Evolutionary conservation across 805 yeast genomes (phyloP), one percentile per base, ranked within the genome.

Genomic region (Kuraishia cidri): DNA sequence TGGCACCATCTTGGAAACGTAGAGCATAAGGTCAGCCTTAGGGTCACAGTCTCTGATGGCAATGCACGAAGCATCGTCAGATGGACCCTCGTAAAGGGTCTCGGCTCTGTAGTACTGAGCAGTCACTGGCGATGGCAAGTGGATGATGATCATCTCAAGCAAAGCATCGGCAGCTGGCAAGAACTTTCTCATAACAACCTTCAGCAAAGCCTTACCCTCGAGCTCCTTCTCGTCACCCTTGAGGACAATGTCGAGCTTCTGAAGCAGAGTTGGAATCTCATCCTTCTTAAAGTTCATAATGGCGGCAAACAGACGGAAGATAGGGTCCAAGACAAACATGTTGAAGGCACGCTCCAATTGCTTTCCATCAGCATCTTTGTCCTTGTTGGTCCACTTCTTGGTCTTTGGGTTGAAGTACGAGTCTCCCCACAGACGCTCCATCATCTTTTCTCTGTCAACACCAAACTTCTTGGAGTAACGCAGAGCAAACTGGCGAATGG

Each of bases 1-100:
- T 71, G 98, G 98, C 54, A 90, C 97, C 98, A 90, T 90, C 95
- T 90, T 90, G 72, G 97, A 92, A 61, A 90, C 92, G 87, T 90
- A 90, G 63, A 90, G 79, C 98, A 90, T 90, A 62, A 90, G 82
- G 64, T 90, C 97, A 56, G 94, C 95, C 60, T 68, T 80, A 62
- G 97, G 95, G 74, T 90, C 97, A 82, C 98, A 90, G 79, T 83
- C 80, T 77, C 81, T 87, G 74, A 90, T 90, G 58, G 94, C 95
- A 46, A 72, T 65, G 72, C 88, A 85, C 59, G 79, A 72, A 57
- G 79, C 80, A 66, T 90, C 98, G 62, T 82, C 92, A 53, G 81
- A 45, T 68, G 98, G 98, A 78, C 98, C 98, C 76, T 90, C 97
- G 78, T 90, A 90, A 61, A 90, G 82, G 58, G 94, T 82, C 67